Percentiles rank a stretch among this genome's conserved stretches.
Conservation (phyloP, 78 protist species). For the Dictyostelium intermedium region DNA sequence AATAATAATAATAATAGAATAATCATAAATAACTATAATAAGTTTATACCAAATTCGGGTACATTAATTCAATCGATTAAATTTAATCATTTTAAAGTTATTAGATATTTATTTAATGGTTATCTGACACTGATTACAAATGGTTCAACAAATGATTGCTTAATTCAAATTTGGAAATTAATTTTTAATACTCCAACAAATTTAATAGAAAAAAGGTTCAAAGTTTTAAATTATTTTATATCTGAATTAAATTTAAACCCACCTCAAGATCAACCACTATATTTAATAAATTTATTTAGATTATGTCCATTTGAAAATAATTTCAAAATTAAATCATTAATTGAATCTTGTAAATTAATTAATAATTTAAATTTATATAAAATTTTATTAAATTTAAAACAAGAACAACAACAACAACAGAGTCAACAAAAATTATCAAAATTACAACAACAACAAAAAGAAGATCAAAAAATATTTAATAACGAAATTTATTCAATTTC, state of each 20-base stretch:
- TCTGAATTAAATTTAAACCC: background rate
- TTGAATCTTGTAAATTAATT: constrained; percentile 8
- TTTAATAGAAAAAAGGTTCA: background rate
- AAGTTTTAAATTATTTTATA: background rate
- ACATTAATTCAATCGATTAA: background rate
- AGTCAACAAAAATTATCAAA: background rate
- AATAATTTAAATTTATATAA: background rate
- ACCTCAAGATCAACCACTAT: constrained; percentile 6
- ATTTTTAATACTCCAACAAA: background rate
- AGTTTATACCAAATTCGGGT: background rate
- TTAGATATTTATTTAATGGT: background rate
- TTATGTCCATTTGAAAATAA: constrained; percentile 11
- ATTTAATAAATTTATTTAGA: background rate
- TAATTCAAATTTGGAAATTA: constrained; percentile 9
- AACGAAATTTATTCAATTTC: background rate
- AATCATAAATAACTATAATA: too few species aligned
- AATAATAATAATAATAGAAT: too few species aligned
- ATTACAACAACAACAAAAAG: background rate
- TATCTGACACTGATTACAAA: background rate
- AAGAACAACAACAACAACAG: background rate
- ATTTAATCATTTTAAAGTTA: background rate
- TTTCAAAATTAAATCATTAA: background rate
- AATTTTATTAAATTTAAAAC: background rate
- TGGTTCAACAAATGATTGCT: background rate
- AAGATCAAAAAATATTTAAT: background rate